Base-by-base conservation (phyloP, 1,139 yeast genomes). In the Suhomyces anneliseae region DNA sequence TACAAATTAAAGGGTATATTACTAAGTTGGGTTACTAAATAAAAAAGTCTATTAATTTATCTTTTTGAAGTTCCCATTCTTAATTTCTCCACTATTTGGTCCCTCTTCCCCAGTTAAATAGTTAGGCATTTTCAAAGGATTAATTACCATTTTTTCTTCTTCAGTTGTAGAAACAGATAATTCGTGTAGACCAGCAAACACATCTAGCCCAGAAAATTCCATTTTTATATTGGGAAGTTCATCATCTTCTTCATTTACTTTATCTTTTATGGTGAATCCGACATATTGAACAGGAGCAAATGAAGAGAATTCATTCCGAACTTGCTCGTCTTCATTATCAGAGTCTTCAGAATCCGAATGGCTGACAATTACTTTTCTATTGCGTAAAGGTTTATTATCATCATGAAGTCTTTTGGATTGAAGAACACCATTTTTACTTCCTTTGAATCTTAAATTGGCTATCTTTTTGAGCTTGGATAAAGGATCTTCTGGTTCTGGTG, bases 81-180 rank as follows among this genome's bases (percentile, higher is more conserved):
- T 64, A 7, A 83, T 69, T 0, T 55, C 58, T 0, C 90, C 90
- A 39, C 78, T 52, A 43, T 63, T 63, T 8, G 62, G 60, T 1
- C 84, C 87, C 54, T 83, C 85, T 60, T 87, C 93, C 2, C 96
- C 96, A 1, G 95, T 84, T 38, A 89, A 61, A 92, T 92, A 89
- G 15, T 80, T 76, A 0, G 96, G 96, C 29, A 87, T 65, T 0
- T 59, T 69, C 12, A 70, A 66, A 0, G 87, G 79, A 55, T 87
- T 78, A 2, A 85, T 60, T 0, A 76, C 57, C 40, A 79, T 81
- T 12, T 69, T 57, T 5, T 72, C 56, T 15, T 57, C 50, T 15
- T 64, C 62, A 1, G 56, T 47, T 2, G 68, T 56, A 12, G 40
- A 37, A 1, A 65, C 82, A n/a, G 90, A 81, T 34, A 89, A 69